These are phyloP conservation scores for Xylaria sp. DNA, from an alignment of 2,329 filamentous ascomycete genomes.

Conservation along the genomic window DNA sequence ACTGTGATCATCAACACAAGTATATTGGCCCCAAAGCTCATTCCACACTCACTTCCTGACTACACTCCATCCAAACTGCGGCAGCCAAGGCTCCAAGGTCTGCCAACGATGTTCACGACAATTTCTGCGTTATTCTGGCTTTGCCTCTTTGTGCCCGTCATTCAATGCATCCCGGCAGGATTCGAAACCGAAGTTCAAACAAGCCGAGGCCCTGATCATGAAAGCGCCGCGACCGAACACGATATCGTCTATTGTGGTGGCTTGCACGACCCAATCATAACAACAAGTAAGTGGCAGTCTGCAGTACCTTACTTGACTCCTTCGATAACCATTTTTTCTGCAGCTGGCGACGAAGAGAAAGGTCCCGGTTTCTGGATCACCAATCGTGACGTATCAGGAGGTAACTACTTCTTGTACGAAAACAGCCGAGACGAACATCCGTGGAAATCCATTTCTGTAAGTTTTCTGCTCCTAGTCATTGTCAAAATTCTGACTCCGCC, in stretches of 20 bases:
- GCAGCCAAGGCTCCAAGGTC: background rate
- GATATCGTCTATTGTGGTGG: slow-evolving; percentile 33
- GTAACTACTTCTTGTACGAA: slow-evolving; percentile 46
- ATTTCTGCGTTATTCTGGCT: background rate
- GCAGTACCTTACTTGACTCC: background rate
- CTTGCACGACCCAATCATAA: slow-evolving; percentile 20
- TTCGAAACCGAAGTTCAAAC: background rate
- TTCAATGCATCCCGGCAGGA: slow-evolving; percentile 4
- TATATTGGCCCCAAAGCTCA: background rate
- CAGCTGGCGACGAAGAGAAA: slow-evolving; percentile 36
- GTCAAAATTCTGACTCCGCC: background rate
- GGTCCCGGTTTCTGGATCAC: slow-evolving; percentile 44
- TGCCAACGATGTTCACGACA: slow-evolving; percentile 7
- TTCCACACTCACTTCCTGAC: background rate
- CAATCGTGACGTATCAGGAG: slow-evolving; percentile 42
- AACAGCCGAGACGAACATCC: slow-evolving; percentile 44
- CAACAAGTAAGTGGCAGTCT: slow-evolving; percentile 30
- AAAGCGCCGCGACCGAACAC: background rate
- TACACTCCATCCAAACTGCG: background rate
- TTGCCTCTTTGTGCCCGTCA: background rate
- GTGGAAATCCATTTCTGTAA: slow-evolving; percentile 46
- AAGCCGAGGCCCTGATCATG: background rate
- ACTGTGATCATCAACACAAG: background rate
- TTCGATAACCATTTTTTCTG: background rate
- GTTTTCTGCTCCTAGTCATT: slow-evolving; percentile 7